phyloP scores from a whole-genome alignment of 2,329 filamentous ascomycete genomes.

The Torrubiella hemipterigena region DNA sequence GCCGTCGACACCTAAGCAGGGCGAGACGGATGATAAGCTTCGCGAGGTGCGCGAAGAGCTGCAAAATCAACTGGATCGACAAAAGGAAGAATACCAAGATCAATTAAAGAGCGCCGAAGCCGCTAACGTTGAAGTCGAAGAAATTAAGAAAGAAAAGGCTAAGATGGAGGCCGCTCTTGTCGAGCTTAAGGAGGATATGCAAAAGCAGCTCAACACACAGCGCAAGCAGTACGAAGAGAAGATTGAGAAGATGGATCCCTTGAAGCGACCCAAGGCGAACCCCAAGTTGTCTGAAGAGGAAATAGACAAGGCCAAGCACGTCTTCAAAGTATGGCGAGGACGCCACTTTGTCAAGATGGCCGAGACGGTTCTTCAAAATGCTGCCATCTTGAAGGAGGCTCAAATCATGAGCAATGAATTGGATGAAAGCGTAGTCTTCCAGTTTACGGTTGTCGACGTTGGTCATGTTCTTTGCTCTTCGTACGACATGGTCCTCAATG shows the following conservation, averaged over 20 bases:
- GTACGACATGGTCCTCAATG: conserved; percentile 92
- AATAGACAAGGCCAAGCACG: conserved; percentile 53
- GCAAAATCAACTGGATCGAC: conserved; percentile 69
- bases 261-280: conserved; percentile 47
- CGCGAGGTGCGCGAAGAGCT: conserved; percentile 69
- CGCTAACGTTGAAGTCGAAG: conserved; percentile 67
- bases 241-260: conserved; percentile 61
- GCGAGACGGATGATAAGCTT: conserved; percentile 64
- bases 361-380: conserved; percentile 79
- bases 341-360: conserved; percentile 90
- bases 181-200: conserved; percentile 76
- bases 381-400: conserved; percentile 81
- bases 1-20: conserved; percentile 77
- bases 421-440: conserved; percentile 84
- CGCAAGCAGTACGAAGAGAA: conserved; percentile 76
- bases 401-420: conserved; percentile 97
- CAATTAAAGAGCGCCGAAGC: conserved; percentile 66
- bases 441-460: conserved; percentile 82
- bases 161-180: conserved; percentile 75
- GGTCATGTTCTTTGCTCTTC: conserved; percentile 85
- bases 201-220: conserved; percentile 72
- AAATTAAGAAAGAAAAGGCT: conserved; percentile 69
- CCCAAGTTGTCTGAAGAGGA: conserved; percentile 61
- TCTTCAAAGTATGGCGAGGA: conserved; percentile 65
- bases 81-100: conserved; percentile 72